Percentiles rank a stretch among this genome's conserved stretches.
These are phyloP conservation scores for Fennellomyces sp. DNA, from an alignment of 371 early-diverging fungal genomes.

Conservation along the genomic window DNA sequence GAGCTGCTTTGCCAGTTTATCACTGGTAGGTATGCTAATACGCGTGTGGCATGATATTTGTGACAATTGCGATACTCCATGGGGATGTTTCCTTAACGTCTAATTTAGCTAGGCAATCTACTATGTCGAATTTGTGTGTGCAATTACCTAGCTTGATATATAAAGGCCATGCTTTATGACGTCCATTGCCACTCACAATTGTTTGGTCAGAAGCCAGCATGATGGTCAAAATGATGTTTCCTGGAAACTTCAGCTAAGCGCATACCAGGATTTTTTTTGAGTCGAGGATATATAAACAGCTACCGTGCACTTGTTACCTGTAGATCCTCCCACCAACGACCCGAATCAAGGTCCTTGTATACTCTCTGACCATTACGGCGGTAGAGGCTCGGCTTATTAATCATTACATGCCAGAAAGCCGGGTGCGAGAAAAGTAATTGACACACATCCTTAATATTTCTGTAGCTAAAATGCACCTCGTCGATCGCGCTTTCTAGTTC, in stretches of 20 bases:
- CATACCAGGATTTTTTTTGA: not conserved
- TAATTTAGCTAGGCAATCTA: too few relatives aligned
- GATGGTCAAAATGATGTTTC: not conserved
- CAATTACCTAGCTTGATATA: not conserved
- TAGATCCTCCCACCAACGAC: not conserved
- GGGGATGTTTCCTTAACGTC: not conserved
- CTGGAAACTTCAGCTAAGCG: not conserved
- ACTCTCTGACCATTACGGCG: not conserved
- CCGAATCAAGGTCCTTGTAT: not conserved
- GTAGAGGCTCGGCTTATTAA: not conserved
- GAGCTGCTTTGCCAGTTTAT: not conserved
- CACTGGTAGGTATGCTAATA: not conserved
- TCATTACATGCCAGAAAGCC: not conserved
- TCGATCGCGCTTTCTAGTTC: not conserved
- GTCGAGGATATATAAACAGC: not conserved
- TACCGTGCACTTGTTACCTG: too few relatives aligned
- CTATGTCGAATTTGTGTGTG: not conserved
- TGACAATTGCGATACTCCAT: not conserved
- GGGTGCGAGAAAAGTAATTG: not conserved
- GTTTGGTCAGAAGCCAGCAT: not conserved
- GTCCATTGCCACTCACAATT: not conserved
- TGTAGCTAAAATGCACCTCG: not conserved
- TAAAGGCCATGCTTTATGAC: not conserved
- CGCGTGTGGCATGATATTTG: not conserved
- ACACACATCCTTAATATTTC: not conserved